These are phyloP conservation scores for Mollisia scopiformis DNA, from an alignment of 2,329 filamentous ascomycete species.

Conservation along the genomic window DNA sequence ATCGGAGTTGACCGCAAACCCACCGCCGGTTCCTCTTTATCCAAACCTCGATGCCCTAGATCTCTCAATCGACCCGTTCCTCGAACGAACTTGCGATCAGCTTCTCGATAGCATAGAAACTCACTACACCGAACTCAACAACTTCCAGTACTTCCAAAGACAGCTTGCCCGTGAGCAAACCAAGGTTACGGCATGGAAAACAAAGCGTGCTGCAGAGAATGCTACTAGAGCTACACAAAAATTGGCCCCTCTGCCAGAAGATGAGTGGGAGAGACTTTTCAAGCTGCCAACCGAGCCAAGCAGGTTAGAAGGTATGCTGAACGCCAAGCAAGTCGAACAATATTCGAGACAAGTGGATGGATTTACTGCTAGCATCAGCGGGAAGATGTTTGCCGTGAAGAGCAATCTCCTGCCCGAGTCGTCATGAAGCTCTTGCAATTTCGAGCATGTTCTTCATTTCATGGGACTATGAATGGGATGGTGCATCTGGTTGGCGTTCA, in stretches of 20 bases:
- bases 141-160: conserved; percentile 97
- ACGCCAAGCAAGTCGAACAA: conserved; percentile 95
- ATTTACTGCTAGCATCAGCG: conserved; percentile 86
- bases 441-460: background rate
- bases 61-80: conserved; percentile 93
- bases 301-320: conserved; percentile 89
- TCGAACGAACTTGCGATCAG: conserved; percentile 97
- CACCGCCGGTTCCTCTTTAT: conserved; percentile 68
- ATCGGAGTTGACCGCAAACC: conserved; percentile 72
- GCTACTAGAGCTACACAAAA: conserved; percentile 82
- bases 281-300: conserved; percentile 96
- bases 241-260: conserved; percentile 86
- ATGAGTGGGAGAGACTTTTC: conserved; percentile 98
- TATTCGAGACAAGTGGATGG: conserved; percentile 97
- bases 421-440: conserved; percentile 9
- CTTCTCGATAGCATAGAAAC: conserved; percentile 96
- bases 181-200: conserved; percentile 96
- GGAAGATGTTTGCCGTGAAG: conserved; percentile 98
- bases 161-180: conserved; percentile 91
- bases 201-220: conserved; percentile 97
- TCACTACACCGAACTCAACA: conserved; percentile 98
- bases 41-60: conserved; percentile 87
- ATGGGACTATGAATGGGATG: background rate
- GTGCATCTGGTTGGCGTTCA: conserved; percentile 2
- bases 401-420: conserved; percentile 61